Evolutionary conservation across 352 stramenopile genomes (phyloP).

Genomic region (Phytophthora vignae): DNA sequence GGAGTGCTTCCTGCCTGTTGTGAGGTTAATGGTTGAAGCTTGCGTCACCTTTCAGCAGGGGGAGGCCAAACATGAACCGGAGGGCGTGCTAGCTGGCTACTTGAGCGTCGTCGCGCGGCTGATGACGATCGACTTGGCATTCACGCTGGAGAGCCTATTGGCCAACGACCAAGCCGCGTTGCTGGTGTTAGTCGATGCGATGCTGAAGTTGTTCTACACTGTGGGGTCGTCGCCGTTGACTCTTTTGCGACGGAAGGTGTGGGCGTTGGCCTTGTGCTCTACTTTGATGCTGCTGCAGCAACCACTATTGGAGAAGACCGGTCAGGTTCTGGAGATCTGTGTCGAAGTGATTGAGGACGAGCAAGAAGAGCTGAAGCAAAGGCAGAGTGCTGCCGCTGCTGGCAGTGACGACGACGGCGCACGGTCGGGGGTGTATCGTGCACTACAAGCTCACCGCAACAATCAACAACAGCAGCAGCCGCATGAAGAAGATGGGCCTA

Average conservation of each 20-base stretch:
- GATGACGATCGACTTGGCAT: conserved; percentile 55
- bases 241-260: conserved; percentile 69
- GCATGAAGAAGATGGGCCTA: conserved; percentile 44
- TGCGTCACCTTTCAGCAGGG: conserved; percentile 57
- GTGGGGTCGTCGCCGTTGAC: conserved; percentile 68
- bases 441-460: conserved; percentile 51
- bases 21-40: conserved; percentile 54
- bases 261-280: conserved; percentile 63
- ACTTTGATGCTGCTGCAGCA: conserved; percentile 50
- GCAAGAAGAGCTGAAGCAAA: conserved; percentile 41
- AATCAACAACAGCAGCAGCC: conserved; percentile 31
- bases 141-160: conserved; percentile 57
- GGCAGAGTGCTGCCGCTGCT: conserved; percentile 11
- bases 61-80: conserved; percentile 50
- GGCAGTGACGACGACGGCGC: conserved; percentile 18
- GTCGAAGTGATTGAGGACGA: conserved; percentile 80
- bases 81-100: conserved; percentile 71
- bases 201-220: conserved; percentile 81
- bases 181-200: conserved; percentile 55
- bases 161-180: conserved; percentile 47
- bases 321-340: conserved; percentile 72
- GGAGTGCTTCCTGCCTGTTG: conserved; percentile 32
- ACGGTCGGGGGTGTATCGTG: conserved; percentile 55
- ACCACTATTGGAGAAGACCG: conserved; percentile 60
- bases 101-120: conserved; percentile 66